Base-by-base conservation (phyloP, 1,284 basidiomycete genomes). In the Trichosporon sp. region DNA sequence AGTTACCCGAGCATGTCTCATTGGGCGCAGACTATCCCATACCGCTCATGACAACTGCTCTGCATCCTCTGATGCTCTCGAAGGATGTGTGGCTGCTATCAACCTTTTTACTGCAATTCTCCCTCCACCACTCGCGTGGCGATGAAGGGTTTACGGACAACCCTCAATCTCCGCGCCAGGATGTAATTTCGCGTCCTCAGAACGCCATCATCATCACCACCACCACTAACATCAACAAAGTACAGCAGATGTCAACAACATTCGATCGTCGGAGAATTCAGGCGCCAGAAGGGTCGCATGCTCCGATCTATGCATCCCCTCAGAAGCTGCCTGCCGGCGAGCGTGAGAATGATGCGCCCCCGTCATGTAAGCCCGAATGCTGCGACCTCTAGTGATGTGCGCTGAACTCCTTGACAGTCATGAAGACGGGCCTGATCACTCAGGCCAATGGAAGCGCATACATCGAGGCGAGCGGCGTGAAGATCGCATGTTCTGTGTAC, bases 371-470 rank as follows among this genome's bases (percentile, higher is more conserved):
- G 92, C 94, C 78, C 70, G 89, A 65, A 58, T 61, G 36, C 25
- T 32, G 29, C 11, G 10, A 37, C 10, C 31, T 37, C n/a, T 27
- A 14, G 54, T 61, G 63, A 44, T 25, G 9, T 23, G 56, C 56
- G 62, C 54, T 70, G 23, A 31, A 16, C 34, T 60, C 57, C 63
- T 25, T n/a, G 36, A 21, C 74, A 96, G 95, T 92, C 80, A 82
- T 98, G 56, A 88, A 93, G 76, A 88, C 92, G 19, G 92, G 93
- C 4, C 82, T 98, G 8, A 91, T 96, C 58, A 90, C 83, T 64
- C 93, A 95, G 80, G 94, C 95, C 1, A 94, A 93, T 73, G 95
- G 95, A 0, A 95, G 92, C 46, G 92, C 92, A 10, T 99, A 97
- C 75, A 89, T 98, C 69, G 95, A 99, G 80, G 90, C 71, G 86